A percentile compares a stretch with the other conserved stretches of the same genome.
These are phyloP conservation scores for Strobilomyces echinocephalus DNA, from an alignment of 768 basidiomycete genomes.

Conservation along the genomic window DNA sequence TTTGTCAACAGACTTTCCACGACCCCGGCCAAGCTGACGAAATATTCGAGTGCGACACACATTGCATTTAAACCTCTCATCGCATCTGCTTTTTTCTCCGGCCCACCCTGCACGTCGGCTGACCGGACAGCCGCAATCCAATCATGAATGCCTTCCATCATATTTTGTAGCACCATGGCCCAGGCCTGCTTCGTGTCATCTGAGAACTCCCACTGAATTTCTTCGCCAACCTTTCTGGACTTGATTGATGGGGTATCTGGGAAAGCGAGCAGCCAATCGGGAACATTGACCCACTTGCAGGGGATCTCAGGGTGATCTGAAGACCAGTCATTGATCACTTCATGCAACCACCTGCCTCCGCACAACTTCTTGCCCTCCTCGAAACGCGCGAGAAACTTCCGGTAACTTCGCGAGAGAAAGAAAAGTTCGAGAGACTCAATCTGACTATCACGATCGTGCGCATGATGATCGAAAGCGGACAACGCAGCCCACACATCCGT, in stretches of 20 bases:
- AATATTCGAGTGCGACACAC: not conserved
- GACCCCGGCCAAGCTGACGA: not conserved
- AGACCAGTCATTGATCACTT: not conserved
- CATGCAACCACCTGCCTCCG: not conserved
- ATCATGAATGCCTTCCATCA: not conserved
- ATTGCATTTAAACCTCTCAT: not conserved
- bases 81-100: not conserved
- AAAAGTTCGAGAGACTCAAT: not conserved
- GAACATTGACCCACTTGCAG: not conserved
- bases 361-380: not conserved
- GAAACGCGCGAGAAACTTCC: not conserved
- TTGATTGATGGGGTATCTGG: not conserved
- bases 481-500: not conserved
- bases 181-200: not conserved
- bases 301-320: not conserved
- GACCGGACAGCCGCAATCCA: not conserved
- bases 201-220: not conserved
- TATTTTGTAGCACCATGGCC: not conserved
- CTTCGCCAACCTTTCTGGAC: not conserved
- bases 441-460: not conserved
- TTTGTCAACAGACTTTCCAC: not conserved
- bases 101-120: not conserved
- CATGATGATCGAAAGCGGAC: not conserved
- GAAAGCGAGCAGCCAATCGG: not conserved
- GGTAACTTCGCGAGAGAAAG: not conserved